Evolutionary conservation across 2,329 filamentous ascomycete genomes (phyloP).

Genomic region (Fusarium hostae): DNA sequence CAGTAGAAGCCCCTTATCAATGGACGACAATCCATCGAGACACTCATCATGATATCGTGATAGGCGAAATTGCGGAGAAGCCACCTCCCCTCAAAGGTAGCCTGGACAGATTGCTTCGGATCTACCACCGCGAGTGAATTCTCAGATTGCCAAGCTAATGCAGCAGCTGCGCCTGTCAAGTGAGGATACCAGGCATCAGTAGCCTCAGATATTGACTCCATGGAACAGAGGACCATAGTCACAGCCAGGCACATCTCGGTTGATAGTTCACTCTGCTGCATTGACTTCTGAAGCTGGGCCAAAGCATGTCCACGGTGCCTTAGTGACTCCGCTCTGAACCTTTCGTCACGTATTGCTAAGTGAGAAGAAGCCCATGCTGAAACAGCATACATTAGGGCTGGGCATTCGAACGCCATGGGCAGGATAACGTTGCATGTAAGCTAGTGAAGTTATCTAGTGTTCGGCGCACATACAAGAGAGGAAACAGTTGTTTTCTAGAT

Average conservation of each 20-base stretch:
- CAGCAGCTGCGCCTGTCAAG: constrained; percentile 27
- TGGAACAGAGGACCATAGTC: constrained; percentile 39
- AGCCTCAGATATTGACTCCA: constrained; percentile 36
- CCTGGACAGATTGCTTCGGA: not conserved
- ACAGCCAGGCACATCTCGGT: constrained; percentile 37
- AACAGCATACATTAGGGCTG: constrained; percentile 28
- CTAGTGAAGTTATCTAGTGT: not conserved
- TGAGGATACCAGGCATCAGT: constrained; percentile 36
- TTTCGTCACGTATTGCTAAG: constrained; percentile 25
- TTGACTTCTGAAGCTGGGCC: constrained; percentile 11
- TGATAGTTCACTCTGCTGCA: constrained; percentile 18
- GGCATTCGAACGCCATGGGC: constrained; percentile 40
- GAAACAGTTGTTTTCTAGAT: not conserved
- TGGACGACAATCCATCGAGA: constrained; percentile 9
- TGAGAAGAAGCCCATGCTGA: constrained; percentile 38
- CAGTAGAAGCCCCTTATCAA: not conserved
- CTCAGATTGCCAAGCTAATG: not conserved
- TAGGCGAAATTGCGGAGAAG: constrained; percentile 35
- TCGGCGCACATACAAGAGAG: not conserved
- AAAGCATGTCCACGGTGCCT: constrained; percentile 30
- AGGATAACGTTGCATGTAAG: constrained; percentile 24
- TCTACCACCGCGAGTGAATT: not conserved
- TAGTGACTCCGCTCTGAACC: constrained; percentile 23
- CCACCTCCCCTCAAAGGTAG: constrained; percentile 33
- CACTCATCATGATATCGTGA: constrained; percentile 27